A percentile compares a stretch with the other conserved stretches of the same genome.
These are phyloP conservation scores for Ogataea minuta DNA, from an alignment of 805 yeast species.

Conservation along the genomic window DNA sequence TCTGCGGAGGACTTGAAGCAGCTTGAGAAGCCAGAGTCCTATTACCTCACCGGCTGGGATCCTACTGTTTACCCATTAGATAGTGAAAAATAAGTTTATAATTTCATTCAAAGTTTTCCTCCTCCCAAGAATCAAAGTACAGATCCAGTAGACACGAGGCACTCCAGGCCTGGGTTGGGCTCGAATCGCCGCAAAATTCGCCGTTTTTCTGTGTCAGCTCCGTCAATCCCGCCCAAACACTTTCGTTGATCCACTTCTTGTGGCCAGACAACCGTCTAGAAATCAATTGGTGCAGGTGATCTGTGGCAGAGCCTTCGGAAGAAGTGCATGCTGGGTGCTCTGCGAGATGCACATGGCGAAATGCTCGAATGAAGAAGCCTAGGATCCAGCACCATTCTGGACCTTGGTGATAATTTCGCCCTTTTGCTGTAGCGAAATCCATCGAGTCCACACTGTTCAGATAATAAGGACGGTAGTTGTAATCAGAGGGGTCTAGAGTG, in stretches of 20 bases:
- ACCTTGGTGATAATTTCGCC: conserved; percentile 96
- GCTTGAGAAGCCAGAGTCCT: conserved; percentile 28
- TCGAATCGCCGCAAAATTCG: conserved; percentile 74
- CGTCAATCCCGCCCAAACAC: conserved; percentile 91
- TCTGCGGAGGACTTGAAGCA: conserved; percentile 36
- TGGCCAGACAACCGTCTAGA: conserved; percentile 63
- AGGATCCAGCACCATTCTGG: conserved; percentile 97
- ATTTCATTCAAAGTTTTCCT: conserved; percentile 1
- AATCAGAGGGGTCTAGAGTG: conserved; percentile 89
- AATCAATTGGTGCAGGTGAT: conserved; percentile 55
- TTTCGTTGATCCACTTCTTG: conserved; percentile 64
- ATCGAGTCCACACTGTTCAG: conserved; percentile 73
- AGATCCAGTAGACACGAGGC: conserved; percentile 81
- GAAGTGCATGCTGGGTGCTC: conserved; percentile 37
- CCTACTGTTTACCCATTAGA: conserved; percentile 23
- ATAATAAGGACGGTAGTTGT: conserved; percentile 89
- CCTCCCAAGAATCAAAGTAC: conserved; percentile 58
- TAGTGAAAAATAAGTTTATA: conserved; percentile 10
- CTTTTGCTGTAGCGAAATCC: conserved; percentile 91
- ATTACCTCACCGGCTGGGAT: conserved; percentile 23
- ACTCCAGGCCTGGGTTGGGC: conserved; percentile 98
- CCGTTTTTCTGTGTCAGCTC: conserved; percentile 92
- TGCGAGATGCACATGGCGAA: conserved; percentile 48
- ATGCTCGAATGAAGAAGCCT: conserved; percentile 87
- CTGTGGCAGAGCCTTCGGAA: conserved; percentile 40